Conservation (phyloP, 1,139 yeast genomes). For the Yamadazyma aaseri region DNA sequence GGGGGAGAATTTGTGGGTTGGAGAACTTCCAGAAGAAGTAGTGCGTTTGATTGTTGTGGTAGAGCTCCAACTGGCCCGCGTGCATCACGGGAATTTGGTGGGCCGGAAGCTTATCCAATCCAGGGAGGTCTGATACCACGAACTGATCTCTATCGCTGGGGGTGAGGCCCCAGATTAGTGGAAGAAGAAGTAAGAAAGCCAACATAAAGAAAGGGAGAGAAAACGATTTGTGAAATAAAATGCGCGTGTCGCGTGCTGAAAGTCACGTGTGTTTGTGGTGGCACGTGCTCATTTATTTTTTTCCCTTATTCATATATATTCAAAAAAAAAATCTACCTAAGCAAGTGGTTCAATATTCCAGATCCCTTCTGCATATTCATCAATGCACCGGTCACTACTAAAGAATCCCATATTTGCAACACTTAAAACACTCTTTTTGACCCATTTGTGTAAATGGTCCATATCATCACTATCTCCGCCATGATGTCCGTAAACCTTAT, state of each 20-base stretch:
- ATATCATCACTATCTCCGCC: conserved; percentile 42
- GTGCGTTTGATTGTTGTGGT: conserved; percentile 53
- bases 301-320: no score
- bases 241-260: no score
- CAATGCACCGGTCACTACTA: conserved; percentile 86
- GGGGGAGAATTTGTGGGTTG: conserved; percentile 33
- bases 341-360: conserved; percentile 80
- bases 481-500: conserved; percentile 59
- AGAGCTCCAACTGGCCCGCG: conserved; percentile 67
- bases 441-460: conserved; percentile 68
- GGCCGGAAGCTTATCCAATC: conserved; percentile 29
- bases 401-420: conserved; percentile 96
- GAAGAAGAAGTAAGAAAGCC: no score
- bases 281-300: no score
- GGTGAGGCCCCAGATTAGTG: no score
- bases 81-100: conserved; percentile 54
- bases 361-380: conserved; percentile 88
- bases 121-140: conserved; percentile 43
- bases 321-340: no score
- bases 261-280: no score
- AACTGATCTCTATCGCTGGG: conserved; percentile 13
- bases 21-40: conserved; percentile 80
- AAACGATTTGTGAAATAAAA: no score
- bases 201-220: no score
- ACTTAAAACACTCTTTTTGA: conserved; percentile 67